phyloP scores from a whole-genome alignment of 176 grass and related monocot genomes.

The Musa acuminata region DNA sequence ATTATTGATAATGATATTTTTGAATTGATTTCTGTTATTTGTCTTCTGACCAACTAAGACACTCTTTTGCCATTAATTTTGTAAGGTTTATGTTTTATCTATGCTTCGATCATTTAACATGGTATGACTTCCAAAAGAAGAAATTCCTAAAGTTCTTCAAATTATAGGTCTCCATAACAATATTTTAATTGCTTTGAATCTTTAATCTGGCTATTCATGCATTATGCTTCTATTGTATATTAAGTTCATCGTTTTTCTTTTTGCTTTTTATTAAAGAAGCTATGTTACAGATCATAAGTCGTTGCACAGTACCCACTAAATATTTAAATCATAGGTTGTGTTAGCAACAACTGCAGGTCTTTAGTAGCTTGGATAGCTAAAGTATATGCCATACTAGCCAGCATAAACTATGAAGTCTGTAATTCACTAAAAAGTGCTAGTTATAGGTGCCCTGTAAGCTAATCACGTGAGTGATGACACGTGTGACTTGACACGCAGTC shows the following conservation, averaged over 20 bases:
- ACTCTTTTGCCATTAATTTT: background rate
- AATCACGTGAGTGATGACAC: too few relatives aligned
- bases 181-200: background rate
- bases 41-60: background rate
- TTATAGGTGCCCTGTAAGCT: too few relatives aligned
- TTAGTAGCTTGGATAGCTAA: background rate
- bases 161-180: background rate
- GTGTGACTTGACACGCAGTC: too few relatives aligned
- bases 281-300: background rate
- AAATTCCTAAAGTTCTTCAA: background rate
- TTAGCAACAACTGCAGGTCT: background rate
- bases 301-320: background rate
- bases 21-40: background rate
- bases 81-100: background rate
- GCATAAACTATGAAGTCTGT: background rate
- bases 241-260: background rate
- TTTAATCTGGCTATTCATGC: background rate
- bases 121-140: background rate
- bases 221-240: background rate
- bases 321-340: background rate
- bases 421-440: background rate
- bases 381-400: background rate
- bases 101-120: background rate
- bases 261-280: background rate
- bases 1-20: background rate